Conservation (phyloP, 768 basidiomycete species). For the Tricholoma saponaceum region DNA sequence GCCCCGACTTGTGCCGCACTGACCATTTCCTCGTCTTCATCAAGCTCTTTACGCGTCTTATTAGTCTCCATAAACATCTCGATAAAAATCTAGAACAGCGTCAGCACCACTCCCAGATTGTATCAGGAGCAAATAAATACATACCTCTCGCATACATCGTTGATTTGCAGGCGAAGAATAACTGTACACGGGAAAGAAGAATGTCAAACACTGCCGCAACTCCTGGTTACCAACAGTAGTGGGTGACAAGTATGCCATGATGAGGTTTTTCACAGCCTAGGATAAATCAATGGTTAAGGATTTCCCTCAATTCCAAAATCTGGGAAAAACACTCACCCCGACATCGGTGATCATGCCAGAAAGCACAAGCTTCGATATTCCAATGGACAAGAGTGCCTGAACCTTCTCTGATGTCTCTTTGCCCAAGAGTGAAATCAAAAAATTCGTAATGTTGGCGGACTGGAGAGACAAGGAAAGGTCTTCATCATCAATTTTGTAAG, state of each 20-base stretch:
- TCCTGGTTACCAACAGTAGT: slow-evolving; percentile 78
- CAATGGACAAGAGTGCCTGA: slow-evolving; percentile 70
- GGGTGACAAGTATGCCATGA: slow-evolving; percentile 69
- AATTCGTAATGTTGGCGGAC: slow-evolving; percentile 17
- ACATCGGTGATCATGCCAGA: slow-evolving; percentile 72
- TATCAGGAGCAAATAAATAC: slow-evolving; percentile 4
- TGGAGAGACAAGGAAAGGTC: slow-evolving; percentile 3
- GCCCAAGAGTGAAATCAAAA: slow-evolving; percentile 33
- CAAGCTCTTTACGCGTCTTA: slow-evolving; percentile 43
- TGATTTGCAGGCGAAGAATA: slow-evolving; percentile 79
- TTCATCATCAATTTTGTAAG: neutral
- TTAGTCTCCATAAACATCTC: slow-evolving; percentile 47
- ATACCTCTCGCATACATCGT: slow-evolving; percentile 60
- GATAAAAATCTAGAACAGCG: slow-evolving; percentile 45
- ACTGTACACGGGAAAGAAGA: slow-evolving; percentile 85
- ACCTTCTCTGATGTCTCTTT: slow-evolving; percentile 52
- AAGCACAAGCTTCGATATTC: slow-evolving; percentile 83
- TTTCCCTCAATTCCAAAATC: neutral
- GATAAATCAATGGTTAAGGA: slow-evolving; percentile 40
- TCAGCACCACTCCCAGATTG: neutral
- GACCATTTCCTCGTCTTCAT: slow-evolving; percentile 57
- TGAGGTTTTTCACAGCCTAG: slow-evolving; percentile 33
- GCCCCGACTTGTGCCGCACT: slow-evolving; percentile 50
- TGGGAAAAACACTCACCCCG: slow-evolving; percentile 42
- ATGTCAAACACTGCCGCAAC: slow-evolving; percentile 79